Evolutionary conservation across 257 asterid species (phyloP), one percentile per base, ranked within the genome.

Genomic region (Scutellaria galericulata): DNA sequence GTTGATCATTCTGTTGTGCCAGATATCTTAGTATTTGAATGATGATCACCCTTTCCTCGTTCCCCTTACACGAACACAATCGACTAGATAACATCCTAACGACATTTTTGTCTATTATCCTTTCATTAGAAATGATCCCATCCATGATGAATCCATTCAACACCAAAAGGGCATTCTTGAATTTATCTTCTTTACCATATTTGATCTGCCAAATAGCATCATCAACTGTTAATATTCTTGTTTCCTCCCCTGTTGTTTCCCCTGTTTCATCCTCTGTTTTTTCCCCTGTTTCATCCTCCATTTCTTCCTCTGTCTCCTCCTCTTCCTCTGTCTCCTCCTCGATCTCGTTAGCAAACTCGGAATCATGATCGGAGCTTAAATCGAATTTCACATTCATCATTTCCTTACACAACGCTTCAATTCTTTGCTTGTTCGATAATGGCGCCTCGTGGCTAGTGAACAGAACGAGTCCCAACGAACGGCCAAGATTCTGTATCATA

Each of bases 381-480:
- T 81, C 86, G 57, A 86, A 81, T 81, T 82, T 84, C 27, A 79
- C 73, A 48, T 82, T 88, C 96, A 91, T 86, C 89, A 91, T 83
- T 10, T 85, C 92, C 79, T 74, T 82, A 35, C 93, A 80, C 79
- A 94, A 63, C 0, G 76, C 82, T 79, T 89, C 96, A 68, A 90
- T 82, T 66, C 66, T 83, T 44, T 73, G 82, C 82, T 79, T 93
- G 58, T 83, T 86, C 3, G 75, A 69, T 37, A 88, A 37, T 2
- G 89, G 87, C 0, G 62, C 79, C 1, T 89, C 96, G 52, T 86
- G 93, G 73, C 97, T 66, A 1, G 97, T 89, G 69, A 93, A 89
- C 10, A 90, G 86, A 46, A 91, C 91, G 50, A 93, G 96, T 56
- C 96, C 98, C 68, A 93, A 72, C 45, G 94, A 89, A 58, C 97